Evolutionary conservation across 441 rosid genomes (phyloP), one percentile per base, ranked within the genome.

Genomic region (Bocquillonia castaneifolia): DNA sequence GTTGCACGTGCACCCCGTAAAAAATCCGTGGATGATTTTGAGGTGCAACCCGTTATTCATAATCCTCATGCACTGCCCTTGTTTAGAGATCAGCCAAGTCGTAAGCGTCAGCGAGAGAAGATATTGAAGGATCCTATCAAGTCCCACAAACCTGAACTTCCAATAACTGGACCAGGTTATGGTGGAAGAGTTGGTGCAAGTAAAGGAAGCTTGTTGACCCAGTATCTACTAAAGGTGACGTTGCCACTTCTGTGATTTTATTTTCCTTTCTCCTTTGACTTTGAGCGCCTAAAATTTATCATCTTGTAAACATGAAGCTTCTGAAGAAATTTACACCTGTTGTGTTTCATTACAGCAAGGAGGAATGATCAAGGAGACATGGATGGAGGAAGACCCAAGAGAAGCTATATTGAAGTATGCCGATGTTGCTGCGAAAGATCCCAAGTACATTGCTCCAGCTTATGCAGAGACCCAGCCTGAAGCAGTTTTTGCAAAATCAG

Each of bases 301-400:
- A 26, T 53, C 23, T 58, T 54, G 14, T 66, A 15, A 17, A 56
- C 56, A 14, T 54, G 63, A 23, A 61, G 44, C 63, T 6, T 62
- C n/a, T 55, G 52, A 67, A 65, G 52, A 50, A 54, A 69, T 72
- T 74, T 55, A 78, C 63, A 22, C 18, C 23, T 69, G 39, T 63
- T 70, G 34, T 40, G 56, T 64, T 56, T 62, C 44, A 51, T 84
- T 83, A 78, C 90, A 94, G 98, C 97, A 94, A 94, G 98, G 99
- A 54, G 99, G 99, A 69, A 82, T 94, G 96, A 87, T 94, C 73
- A 94, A 94, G 82, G 99, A 90, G 82, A 94, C 98, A 31, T 94
- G 99, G 99, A 94, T 94, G 98, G 98, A 94, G 36, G 98, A 92
- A 84, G 99, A 94, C 82, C 98, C 98, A 29, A 87, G 99, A 76